These are phyloP conservation scores for Neurospora sp. DNA, from an alignment of 495 filamentous ascomycete species.

Conservation along the genomic window DNA sequence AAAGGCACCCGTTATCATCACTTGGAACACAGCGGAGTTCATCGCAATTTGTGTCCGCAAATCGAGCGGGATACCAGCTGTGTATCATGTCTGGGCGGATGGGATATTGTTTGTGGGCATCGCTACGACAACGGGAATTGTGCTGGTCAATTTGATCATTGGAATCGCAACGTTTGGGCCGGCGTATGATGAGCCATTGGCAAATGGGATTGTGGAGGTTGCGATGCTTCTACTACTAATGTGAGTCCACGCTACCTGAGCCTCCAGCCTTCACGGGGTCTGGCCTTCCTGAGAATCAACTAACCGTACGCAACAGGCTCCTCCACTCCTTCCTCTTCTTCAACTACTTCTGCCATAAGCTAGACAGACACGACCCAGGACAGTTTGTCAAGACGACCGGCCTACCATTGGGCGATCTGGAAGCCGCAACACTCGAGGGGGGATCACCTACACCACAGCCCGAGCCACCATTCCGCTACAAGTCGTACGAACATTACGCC, in stretches of 20 bases:
- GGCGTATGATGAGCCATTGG: neutral
- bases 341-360: neutral
- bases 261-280: neutral
- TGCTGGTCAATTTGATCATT: neutral
- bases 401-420: neutral
- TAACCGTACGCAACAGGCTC: neutral
- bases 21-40: conserved; percentile 15
- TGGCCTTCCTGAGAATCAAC: neutral
- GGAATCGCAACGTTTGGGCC: neutral
- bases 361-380: neutral
- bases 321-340: neutral
- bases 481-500: neutral
- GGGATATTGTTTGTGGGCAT: neutral
- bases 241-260: neutral
- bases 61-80: neutral
- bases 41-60: neutral
- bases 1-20: conserved; percentile 5
- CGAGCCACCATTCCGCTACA: neutral
- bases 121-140: neutral
- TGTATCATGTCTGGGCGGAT: neutral
- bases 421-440: neutral
- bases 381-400: neutral
- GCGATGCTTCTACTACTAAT: neutral
- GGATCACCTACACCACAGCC: neutral
- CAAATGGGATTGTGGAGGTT: neutral